Evolutionary conservation across 352 stramenopile species (phyloP), one percentile per base, ranked within the genome.

Genomic region (Phytophthora uliginosa): DNA sequence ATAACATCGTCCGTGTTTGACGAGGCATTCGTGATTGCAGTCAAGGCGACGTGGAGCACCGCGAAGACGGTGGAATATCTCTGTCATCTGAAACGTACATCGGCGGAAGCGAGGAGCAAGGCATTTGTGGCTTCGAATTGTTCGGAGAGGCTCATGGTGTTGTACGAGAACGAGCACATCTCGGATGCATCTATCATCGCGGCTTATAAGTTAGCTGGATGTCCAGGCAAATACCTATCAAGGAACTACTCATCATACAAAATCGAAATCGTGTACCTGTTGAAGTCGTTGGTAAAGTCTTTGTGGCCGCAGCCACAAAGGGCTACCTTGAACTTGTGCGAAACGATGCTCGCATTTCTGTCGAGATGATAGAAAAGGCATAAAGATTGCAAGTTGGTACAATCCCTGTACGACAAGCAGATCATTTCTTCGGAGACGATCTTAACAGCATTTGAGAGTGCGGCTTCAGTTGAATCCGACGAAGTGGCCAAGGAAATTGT

Each of bases 251-350:
- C 7, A 6, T 26, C 18, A 4, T 7, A 9, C 45, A 28, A 18
- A 17, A 52, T 26, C 45, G 45, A 24, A 5, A 28, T 52, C 20
- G 10, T 60, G 10, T 50, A 48, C 10, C 33, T 60, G 17, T n/a
- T 60, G 54, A 60, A 20, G 33, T 40, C 17, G 18, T 60, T 48
- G 33, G 33, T 18, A n/a, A 60, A n/a, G 54, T 34, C 22, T 60
- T 60, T 22, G 54, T 40, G 40, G 22, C 45, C 17, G 45, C 45
- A 17, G 17, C 45, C 20, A 13, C 45, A 10, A 52, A 26, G 45
- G 7, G 26, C 20, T 52, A 2, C 20, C 8, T n/a, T n/a, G 7
- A 26, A 18, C 1, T 22, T 1, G 26, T 52, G 45, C 45, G 45
- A 6, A 52, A 52, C 20, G 45, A 52, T 24, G 5, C 45, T 17